Conservation (phyloP, 441 rosid genomes). For the Croton laevigatus region DNA sequence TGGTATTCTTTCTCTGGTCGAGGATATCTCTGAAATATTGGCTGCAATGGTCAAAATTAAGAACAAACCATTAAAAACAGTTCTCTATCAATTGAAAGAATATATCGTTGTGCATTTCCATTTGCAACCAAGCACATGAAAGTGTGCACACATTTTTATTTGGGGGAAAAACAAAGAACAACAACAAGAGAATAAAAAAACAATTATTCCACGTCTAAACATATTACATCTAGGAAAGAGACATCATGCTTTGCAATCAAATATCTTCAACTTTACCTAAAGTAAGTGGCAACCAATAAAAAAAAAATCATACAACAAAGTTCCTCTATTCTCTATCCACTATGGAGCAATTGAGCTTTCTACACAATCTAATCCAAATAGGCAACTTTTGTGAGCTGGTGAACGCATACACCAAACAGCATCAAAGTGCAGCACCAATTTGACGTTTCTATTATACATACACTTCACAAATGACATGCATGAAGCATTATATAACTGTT, state of each 20-base stretch:
- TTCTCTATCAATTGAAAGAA: not conserved
- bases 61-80: not conserved
- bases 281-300: not conserved
- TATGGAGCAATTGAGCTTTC: not conserved
- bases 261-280: too few species aligned
- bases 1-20: slow-evolving; percentile 41
- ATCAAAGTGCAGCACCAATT: not conserved
- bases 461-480: not conserved
- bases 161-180: slow-evolving; percentile 1
- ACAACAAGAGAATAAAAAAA: not conserved
- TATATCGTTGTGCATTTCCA: too few species aligned
- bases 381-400: not conserved
- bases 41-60: slow-evolving; percentile 50
- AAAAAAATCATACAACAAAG: not conserved
- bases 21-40: slow-evolving; percentile 94
- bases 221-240: not conserved
- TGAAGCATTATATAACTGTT: not conserved
- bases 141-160: not conserved
- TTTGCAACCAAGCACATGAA: not conserved
- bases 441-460: not conserved
- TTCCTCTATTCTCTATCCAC: not conserved
- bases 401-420: not conserved
- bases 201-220: not conserved
- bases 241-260: too few species aligned
- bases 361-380: not conserved